These are phyloP conservation scores for Colletotrichum musicola DNA, from an alignment of 2,329 filamentous ascomycete species.

Conservation along the genomic window DNA sequence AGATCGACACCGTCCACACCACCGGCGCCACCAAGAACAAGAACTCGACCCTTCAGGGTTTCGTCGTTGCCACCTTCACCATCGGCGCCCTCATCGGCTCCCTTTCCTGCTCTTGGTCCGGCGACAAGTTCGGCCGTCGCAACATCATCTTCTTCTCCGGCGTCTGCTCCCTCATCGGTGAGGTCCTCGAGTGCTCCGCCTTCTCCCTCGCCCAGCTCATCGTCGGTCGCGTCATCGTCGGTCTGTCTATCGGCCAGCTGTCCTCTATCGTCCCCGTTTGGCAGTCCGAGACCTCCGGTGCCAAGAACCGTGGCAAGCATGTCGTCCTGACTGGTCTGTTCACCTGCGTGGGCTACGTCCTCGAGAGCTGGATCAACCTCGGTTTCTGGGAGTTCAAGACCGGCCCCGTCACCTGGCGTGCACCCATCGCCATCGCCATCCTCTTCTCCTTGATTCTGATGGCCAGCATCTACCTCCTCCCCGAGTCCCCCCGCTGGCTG, in stretches of 20 bases:
- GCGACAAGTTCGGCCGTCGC: constrained; percentile 51
- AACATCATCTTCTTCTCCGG: constrained; percentile 50
- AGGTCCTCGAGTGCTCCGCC: constrained; percentile 50
- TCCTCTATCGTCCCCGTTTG: constrained; percentile 57
- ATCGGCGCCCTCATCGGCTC: constrained; percentile 53
- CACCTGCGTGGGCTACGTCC: constrained; percentile 44
- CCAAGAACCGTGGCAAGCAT: constrained; percentile 57
- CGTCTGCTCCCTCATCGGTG: constrained; percentile 49
- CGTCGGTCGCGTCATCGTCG: constrained; percentile 56
- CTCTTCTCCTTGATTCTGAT: constrained; percentile 50
- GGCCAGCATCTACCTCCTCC: constrained; percentile 48
- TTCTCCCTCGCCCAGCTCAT: constrained; percentile 57
- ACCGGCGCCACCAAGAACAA: constrained; percentile 45
- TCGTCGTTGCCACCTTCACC: constrained; percentile 52
- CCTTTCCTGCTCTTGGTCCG: constrained; percentile 50
- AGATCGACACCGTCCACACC: constrained; percentile 54
- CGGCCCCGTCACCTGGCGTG: constrained; percentile 47
- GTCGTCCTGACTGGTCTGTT: constrained; percentile 50
- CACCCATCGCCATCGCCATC: constrained; percentile 52
- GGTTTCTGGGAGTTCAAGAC: constrained; percentile 53
- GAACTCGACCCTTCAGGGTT: constrained; percentile 53
- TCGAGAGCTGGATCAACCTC: constrained; percentile 60
- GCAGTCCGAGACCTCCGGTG: constrained; percentile 53
- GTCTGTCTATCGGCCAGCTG: constrained; percentile 53
- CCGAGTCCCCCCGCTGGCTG: constrained; percentile 51